Evolutionary conservation across 2,329 filamentous ascomycete species (phyloP).

Genomic region (Hypomyces perniciosus): DNA sequence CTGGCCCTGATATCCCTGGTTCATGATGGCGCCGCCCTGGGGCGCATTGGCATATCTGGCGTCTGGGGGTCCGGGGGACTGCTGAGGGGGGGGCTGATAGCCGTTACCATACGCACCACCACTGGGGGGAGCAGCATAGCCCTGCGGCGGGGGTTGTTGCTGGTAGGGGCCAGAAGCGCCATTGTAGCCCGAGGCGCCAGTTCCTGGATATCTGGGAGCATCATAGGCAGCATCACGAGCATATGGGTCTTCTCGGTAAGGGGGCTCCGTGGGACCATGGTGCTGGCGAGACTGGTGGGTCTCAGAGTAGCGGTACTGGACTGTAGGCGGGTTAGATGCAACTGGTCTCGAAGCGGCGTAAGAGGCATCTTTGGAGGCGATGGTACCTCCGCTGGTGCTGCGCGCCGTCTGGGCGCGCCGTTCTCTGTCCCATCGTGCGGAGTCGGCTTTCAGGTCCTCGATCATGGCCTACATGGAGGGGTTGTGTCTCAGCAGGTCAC

Average conservation of each 20-base stretch:
- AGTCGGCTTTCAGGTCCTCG: slow-evolving; percentile 56
- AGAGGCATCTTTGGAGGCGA: slow-evolving; percentile 44
- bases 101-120: slow-evolving; percentile 26
- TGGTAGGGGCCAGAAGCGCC: slow-evolving; percentile 36
- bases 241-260: slow-evolving; percentile 31
- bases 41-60: slow-evolving; percentile 26
- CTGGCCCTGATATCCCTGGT: slow-evolving; percentile 26
- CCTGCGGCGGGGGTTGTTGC: slow-evolving; percentile 16
- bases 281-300: slow-evolving; percentile 44
- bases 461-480: slow-evolving; percentile 49
- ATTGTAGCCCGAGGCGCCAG: slow-evolving; percentile 43
- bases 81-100: slow-evolving; percentile 26
- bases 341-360: slow-evolving; percentile 40
- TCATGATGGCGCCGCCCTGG: slow-evolving; percentile 25
- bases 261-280: slow-evolving; percentile 39
- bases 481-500: slow-evolving; percentile 4
- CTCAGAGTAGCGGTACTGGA: slow-evolving; percentile 52
- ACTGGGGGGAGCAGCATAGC: slow-evolving; percentile 24
- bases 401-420: slow-evolving; percentile 50
- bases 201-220: slow-evolving; percentile 45
- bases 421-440: slow-evolving; percentile 56
- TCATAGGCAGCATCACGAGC: slow-evolving; percentile 37
- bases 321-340: slow-evolving; percentile 54
- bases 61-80: slow-evolving; percentile 28
- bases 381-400: slow-evolving; percentile 53